These are phyloP conservation scores for Teratosphaeria destructans DNA, from an alignment of 2,329 filamentous ascomycete genomes.

Conservation along the genomic window DNA sequence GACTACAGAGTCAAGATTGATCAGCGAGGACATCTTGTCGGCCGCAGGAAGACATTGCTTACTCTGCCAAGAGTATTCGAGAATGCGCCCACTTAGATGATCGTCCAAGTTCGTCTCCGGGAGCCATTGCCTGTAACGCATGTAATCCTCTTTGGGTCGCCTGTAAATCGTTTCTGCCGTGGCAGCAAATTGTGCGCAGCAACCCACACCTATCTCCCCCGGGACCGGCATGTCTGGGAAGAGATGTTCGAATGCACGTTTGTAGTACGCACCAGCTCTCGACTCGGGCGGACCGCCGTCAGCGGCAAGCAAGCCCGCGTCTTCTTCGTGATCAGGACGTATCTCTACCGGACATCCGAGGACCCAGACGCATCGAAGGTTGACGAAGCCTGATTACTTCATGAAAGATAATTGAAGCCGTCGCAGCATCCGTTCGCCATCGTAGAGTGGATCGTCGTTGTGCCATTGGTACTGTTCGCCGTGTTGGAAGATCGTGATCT, in stretches of 20 bases:
- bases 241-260: not conserved
- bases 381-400: not conserved
- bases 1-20: not conserved
- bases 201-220: not conserved
- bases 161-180: not conserved
- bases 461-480: not conserved
- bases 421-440: not conserved
- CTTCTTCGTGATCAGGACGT: not conserved
- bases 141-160: not conserved
- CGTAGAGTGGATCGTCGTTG: not conserved
- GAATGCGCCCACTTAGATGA: not conserved
- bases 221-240: not conserved
- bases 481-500: not conserved
- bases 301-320: not conserved
- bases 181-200: not conserved
- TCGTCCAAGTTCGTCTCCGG: not conserved
- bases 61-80: not conserved
- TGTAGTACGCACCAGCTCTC: not conserved
- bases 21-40: not conserved
- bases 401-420: not conserved
- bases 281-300: not conserved
- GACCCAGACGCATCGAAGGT: not conserved
- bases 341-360: not conserved
- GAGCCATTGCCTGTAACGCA: not conserved
- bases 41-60: not conserved